Conservation (phyloP, 495 filamentous ascomycete genomes). For the Darksidea phi region DNA sequence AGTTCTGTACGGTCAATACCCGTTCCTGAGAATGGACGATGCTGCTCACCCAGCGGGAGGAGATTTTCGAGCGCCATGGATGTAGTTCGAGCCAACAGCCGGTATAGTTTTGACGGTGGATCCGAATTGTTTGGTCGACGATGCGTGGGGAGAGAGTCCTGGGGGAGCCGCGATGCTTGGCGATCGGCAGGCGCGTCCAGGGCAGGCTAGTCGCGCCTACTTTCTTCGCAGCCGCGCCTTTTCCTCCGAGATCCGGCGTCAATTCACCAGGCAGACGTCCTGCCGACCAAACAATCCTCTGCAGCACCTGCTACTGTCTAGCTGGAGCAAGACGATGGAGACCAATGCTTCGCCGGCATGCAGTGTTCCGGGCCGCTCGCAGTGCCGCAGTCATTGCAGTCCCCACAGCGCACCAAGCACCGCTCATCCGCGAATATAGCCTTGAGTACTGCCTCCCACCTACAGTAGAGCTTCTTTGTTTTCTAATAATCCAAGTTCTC, state of each 20-base stretch:
- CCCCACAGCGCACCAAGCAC: too few relatives aligned
- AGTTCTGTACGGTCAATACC: constrained; percentile 61
- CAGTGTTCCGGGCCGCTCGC: constrained; percentile 7
- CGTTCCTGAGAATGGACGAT: not conserved
- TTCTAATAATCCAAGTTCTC: too few relatives aligned
- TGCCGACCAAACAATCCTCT: not conserved
- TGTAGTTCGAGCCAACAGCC: not conserved
- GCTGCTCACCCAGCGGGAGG: constrained; percentile 42
- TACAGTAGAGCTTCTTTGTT: too few relatives aligned
- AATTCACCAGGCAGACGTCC: constrained; percentile 6
- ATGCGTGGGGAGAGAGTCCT: not conserved
- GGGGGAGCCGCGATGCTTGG: not conserved
- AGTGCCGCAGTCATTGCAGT: too few relatives aligned
- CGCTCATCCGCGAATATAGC: too few relatives aligned
- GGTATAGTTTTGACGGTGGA: too few relatives aligned
- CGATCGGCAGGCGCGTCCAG: not conserved
- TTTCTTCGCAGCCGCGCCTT: too few relatives aligned
- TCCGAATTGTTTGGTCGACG: too few relatives aligned
- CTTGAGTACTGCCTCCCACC: too few relatives aligned
- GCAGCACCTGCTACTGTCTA: constrained; percentile 20
- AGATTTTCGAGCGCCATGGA: constrained; percentile 19
- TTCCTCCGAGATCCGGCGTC: not conserved
- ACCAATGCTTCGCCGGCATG: constrained; percentile 17
- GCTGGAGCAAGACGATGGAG: constrained; percentile 26
- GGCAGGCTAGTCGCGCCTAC: not conserved